A percentile compares a stretch with the other conserved stretches of the same genome.
Conservation (phyloP, 2,329 filamentous ascomycete genomes). For the Alternaria panax region DNA sequence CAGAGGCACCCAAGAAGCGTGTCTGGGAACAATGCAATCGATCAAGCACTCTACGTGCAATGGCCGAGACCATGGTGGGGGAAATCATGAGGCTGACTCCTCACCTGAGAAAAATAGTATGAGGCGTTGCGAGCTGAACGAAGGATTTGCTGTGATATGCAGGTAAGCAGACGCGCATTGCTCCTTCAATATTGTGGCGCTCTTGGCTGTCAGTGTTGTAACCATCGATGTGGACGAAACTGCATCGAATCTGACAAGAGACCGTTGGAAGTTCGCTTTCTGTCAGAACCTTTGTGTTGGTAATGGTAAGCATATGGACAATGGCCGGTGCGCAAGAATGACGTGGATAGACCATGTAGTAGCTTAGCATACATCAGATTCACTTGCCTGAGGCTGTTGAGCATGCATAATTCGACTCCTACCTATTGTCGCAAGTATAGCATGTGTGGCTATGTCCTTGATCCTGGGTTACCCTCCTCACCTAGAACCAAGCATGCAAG, state of each 20-base stretch:
- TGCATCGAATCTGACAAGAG: slow-evolving; percentile 14
- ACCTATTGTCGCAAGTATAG: neutral
- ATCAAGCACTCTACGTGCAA: neutral
- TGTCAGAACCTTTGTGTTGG: slow-evolving; percentile 9
- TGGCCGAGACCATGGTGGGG: slow-evolving; percentile 5
- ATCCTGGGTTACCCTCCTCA: neutral
- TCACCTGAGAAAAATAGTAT: slow-evolving; percentile 2
- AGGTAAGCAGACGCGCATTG: slow-evolving; percentile 20
- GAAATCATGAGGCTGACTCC: slow-evolving; percentile 13
- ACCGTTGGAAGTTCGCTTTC: slow-evolving; percentile 16
- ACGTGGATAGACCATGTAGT: neutral
- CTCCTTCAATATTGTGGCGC: slow-evolving; percentile 38
- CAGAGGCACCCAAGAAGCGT: neutral
- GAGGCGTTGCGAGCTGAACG: slow-evolving; percentile 7
- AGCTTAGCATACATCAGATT: neutral
- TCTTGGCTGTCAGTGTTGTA: slow-evolving; percentile 17
- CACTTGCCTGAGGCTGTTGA: neutral
- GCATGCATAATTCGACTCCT: neutral
- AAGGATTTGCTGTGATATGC: slow-evolving; percentile 18
- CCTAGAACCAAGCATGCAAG: neutral
- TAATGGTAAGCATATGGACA: neutral
- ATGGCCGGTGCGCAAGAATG: neutral
- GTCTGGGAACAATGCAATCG: neutral
- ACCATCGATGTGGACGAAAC: slow-evolving; percentile 5
- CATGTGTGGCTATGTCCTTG: neutral